Conservation (phyloP, 306 rosid genomes). For the Sesbania bispinosa region DNA sequence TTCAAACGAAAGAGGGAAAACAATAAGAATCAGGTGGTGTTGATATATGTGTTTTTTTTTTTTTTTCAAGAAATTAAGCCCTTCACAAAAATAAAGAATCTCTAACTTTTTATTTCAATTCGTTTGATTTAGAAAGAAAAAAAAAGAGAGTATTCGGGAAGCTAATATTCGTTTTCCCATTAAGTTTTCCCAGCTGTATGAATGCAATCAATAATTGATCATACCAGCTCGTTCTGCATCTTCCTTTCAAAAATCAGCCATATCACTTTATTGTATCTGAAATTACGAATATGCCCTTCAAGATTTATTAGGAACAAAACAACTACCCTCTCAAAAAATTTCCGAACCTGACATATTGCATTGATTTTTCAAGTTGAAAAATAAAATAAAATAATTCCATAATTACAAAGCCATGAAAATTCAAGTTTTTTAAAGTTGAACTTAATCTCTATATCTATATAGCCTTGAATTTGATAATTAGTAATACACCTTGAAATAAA, state of each 20-base stretch:
- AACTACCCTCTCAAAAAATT: background rate
- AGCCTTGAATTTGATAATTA: background rate
- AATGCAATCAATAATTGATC: constrained; percentile 9
- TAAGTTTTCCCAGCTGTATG: constrained; percentile 40
- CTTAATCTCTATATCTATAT: background rate
- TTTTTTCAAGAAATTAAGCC: background rate
- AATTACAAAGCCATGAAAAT: background rate
- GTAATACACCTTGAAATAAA: no score
- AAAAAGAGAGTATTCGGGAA: background rate
- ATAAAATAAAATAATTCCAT: background rate
- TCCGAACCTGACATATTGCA: background rate
- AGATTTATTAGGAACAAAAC: background rate
- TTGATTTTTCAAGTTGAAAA: background rate
- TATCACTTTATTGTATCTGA: constrained; percentile 3
- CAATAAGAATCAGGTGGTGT: background rate
- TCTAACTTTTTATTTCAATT: background rate
- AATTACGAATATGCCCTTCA: constrained; percentile 33
- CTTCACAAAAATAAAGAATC: constrained; percentile 7
- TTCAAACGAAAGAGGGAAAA: background rate
- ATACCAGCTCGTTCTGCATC: constrained; percentile 9
- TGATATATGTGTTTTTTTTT: constrained; percentile 2
- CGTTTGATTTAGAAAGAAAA: background rate
- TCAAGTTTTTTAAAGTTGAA: background rate
- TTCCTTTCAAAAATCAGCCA: constrained; percentile 27
- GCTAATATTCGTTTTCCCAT: constrained; percentile 2